These are phyloP conservation scores for Mycena kentingensis DNA, from an alignment of 768 basidiomycete genomes.

Conservation along the genomic window DNA sequence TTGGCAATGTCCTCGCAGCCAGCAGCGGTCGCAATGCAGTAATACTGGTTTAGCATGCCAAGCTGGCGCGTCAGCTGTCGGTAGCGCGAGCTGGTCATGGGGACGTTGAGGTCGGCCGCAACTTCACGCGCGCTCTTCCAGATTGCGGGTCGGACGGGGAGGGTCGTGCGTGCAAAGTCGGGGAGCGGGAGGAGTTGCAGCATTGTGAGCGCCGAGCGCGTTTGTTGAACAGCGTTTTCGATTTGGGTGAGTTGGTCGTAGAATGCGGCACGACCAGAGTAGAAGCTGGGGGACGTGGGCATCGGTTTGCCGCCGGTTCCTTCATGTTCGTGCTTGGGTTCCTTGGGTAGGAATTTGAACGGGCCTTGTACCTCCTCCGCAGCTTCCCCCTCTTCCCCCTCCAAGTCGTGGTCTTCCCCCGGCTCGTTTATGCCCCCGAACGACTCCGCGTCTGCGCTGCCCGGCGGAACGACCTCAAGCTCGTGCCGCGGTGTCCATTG, in stretches of 20 bases:
- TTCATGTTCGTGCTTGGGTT: slow-evolving; percentile 23
- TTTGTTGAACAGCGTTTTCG: slow-evolving; percentile 59
- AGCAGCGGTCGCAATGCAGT: slow-evolving; percentile 59
- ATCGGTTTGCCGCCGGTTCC: slow-evolving; percentile 22
- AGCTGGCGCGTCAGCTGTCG: slow-evolving; percentile 62
- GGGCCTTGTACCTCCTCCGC: not conserved
- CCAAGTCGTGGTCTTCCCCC: slow-evolving; percentile 19
- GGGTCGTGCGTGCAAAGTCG: slow-evolving; percentile 56
- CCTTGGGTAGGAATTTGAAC: slow-evolving; percentile 7
- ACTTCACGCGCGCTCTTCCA: slow-evolving; percentile 73
- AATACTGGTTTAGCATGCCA: slow-evolving; percentile 64
- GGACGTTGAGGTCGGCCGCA: slow-evolving; percentile 53
- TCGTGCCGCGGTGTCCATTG: slow-evolving; percentile 18
- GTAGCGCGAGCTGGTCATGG: slow-evolving; percentile 71
- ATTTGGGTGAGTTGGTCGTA: slow-evolving; percentile 72
- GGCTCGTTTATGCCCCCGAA: not conserved
- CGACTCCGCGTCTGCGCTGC: too few relatives aligned
- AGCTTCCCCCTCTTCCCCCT: slow-evolving; percentile 1
- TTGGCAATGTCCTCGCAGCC: slow-evolving; percentile 57
- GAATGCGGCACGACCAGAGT: slow-evolving; percentile 76
- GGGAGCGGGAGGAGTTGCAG: slow-evolving; percentile 82
- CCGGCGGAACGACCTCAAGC: slow-evolving; percentile 6
- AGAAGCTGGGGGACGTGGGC: slow-evolving; percentile 79
- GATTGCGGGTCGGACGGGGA: slow-evolving; percentile 59
- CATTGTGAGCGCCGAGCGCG: slow-evolving; percentile 60